These are phyloP conservation scores for Pyracantha coccinea DNA, from an alignment of 331 rosid species.

Conservation along the genomic window DNA sequence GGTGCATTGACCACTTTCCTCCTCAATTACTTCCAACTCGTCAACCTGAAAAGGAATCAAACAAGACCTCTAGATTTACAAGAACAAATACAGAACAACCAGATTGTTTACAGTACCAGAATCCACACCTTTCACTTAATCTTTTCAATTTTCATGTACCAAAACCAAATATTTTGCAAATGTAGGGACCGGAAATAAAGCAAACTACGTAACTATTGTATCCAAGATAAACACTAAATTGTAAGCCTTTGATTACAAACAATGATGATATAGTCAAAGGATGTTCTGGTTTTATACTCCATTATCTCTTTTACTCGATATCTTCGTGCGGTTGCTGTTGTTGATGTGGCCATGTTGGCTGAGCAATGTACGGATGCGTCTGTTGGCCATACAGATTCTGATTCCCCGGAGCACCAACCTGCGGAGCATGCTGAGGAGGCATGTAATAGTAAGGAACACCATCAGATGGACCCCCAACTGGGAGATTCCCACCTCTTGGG, in stretches of 20 bases:
- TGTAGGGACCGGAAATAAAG: neutral
- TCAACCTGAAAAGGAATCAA: too few relatives aligned
- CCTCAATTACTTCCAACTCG: too few relatives aligned
- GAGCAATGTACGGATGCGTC: constrained; percentile 17
- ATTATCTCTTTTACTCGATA: constrained; percentile 23
- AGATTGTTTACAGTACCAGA: neutral
- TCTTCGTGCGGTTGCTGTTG: constrained; percentile 29
- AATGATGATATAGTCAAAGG: neutral
- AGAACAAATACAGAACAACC: too few relatives aligned
- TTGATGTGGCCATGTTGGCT: constrained; percentile 27
- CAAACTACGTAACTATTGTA: constrained; percentile 5
- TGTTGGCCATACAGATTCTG: constrained; percentile 31
- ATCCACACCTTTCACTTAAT: neutral
- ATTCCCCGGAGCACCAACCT: constrained; percentile 35
- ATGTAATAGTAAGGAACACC: constrained; percentile 46
- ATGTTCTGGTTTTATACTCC: too few relatives aligned
- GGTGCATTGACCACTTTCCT: too few relatives aligned
- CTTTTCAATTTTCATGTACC: neutral
- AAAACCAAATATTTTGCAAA: constrained; percentile 1
- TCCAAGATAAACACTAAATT: constrained; percentile 1
- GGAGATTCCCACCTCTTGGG: constrained; percentile 28
- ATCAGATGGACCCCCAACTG: constrained; percentile 23
- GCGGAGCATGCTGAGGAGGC: constrained; percentile 36
- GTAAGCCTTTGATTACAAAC: constrained; percentile 6
- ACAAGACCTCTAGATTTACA: too few relatives aligned